Conservation (phyloP, 805 yeast species). For the Starmerella kuoi region DNA sequence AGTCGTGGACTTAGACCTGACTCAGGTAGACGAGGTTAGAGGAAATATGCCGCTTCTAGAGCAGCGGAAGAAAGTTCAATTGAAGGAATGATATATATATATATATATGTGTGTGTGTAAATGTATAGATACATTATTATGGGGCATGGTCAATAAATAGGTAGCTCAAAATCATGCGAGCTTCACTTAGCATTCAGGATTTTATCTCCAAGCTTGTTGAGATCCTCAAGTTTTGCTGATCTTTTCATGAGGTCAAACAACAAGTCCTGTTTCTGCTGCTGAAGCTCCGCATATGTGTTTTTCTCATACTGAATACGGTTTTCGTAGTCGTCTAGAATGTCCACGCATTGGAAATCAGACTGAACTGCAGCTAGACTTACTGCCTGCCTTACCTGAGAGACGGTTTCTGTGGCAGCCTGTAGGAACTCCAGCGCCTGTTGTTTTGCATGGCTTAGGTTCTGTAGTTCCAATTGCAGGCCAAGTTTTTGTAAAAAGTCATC, state of each 20-base stretch:
- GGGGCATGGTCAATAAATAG: background rate
- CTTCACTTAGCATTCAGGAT: background rate
- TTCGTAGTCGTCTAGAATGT: constrained; percentile 12
- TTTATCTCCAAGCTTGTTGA: background rate
- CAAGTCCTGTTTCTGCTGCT: constrained; percentile 13
- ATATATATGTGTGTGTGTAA: background rate
- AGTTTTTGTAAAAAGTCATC: constrained; percentile 2
- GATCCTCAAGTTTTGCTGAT: background rate
- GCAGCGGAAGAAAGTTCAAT: constrained; percentile 36
- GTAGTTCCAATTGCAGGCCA: constrained; percentile 18
- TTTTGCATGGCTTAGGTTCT: constrained; percentile 16
- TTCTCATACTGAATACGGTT: constrained; percentile 11
- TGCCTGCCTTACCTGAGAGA: constrained; percentile 14
- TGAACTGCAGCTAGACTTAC: constrained; percentile 10
- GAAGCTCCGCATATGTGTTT: constrained; percentile 8
- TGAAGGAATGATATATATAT: background rate
- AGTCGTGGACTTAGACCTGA: constrained; percentile 60
- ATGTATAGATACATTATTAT: background rate
- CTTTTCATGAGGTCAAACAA: constrained; percentile 9
- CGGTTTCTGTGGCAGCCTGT: constrained; percentile 10
- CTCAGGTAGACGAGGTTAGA: constrained; percentile 43
- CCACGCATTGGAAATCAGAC: constrained; percentile 4
- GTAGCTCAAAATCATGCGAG: too few species aligned
- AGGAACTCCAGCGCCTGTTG: constrained; percentile 20
- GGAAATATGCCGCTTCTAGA: constrained; percentile 53